Evolutionary conservation across 1,284 basidiomycete species (phyloP).

Genomic region (Schizophyllum amplum): DNA sequence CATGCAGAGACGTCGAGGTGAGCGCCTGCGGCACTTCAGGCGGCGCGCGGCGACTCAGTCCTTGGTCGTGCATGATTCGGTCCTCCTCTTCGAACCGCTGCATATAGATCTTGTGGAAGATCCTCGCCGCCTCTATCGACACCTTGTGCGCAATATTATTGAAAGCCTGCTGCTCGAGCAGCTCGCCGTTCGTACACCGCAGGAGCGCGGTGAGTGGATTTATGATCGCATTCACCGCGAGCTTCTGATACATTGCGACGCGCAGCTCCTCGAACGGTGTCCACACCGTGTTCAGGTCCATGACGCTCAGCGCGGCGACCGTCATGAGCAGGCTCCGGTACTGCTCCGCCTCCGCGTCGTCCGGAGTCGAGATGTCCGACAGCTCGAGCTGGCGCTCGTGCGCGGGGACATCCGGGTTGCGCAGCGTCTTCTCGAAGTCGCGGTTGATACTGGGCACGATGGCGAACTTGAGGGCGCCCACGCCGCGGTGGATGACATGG

Average conservation of each 20-base stretch:
- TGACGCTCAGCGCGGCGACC: slow-evolving; percentile 52
- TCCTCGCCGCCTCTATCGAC: slow-evolving; percentile 51
- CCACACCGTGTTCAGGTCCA: slow-evolving; percentile 62
- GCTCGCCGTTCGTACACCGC: slow-evolving; percentile 74
- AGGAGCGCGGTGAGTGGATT: slow-evolving; percentile 86
- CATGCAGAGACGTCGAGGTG: slow-evolving; percentile 28
- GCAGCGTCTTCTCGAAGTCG: slow-evolving; percentile 49
- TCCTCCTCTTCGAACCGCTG: slow-evolving; percentile 39
- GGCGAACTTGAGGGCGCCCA: slow-evolving; percentile 72
- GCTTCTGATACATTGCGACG: slow-evolving; percentile 69
- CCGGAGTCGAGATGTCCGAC: slow-evolving; percentile 44
- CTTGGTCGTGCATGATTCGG: slow-evolving; percentile 8
- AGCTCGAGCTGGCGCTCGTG: slow-evolving; percentile 36
- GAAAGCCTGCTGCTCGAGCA: slow-evolving; percentile 41
- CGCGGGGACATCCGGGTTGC: slow-evolving; percentile 24
- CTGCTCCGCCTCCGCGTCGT: slow-evolving; percentile 30
- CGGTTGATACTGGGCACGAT: slow-evolving; percentile 67
- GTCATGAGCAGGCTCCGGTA: slow-evolving; percentile 64
- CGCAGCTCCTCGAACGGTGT: slow-evolving; percentile 65
- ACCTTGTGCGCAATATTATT: slow-evolving; percentile 38
- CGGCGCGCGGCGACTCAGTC: slow-evolving; percentile 25
- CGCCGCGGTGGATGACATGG: slow-evolving; percentile 66
- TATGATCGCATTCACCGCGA: slow-evolving; percentile 81
- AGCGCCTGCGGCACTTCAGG: slow-evolving; percentile 32
- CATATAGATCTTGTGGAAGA: slow-evolving; percentile 32